A percentile compares a stretch with the other conserved stretches of the same genome.
Evolutionary conservation across 495 filamentous ascomycete species (phyloP).

Genomic region (Extremus antarcticus): DNA sequence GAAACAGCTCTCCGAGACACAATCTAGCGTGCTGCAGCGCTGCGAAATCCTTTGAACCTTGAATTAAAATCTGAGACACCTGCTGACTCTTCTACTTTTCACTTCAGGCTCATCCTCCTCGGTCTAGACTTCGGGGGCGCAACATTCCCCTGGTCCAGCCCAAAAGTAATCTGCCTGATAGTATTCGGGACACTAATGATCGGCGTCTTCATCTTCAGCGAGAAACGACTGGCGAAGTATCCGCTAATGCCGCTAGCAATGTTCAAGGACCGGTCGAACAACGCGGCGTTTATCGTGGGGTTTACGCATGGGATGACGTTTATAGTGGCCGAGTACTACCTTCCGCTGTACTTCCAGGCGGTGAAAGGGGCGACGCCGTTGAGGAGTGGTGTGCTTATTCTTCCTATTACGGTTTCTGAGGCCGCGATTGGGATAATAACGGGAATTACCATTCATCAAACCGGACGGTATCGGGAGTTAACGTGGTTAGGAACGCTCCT

Average conservation of each 20-base stretch:
- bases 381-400: constrained; percentile 40
- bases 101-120: constrained; percentile 32
- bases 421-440: constrained; percentile 38
- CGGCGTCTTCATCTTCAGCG: constrained; percentile 27
- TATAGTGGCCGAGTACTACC: constrained; percentile 45
- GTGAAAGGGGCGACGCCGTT: constrained; percentile 41
- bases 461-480: constrained; percentile 48
- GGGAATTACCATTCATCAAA: constrained; percentile 48
- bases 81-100: too few relatives aligned
- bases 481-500: constrained; percentile 40
- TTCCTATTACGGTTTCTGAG: constrained; percentile 43
- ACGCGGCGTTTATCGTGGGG: constrained; percentile 31
- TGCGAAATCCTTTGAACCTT: too few relatives aligned
- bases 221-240: constrained; percentile 26
- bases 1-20: too few relatives aligned
- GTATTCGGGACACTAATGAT: constrained; percentile 27
- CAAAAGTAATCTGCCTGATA: constrained; percentile 32
- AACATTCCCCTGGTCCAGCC: constrained; percentile 28
- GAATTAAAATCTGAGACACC: too few relatives aligned
- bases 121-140: constrained; percentile 32
- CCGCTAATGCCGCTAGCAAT: constrained; percentile 30
- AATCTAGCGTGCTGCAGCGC: too few relatives aligned
- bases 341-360: constrained; percentile 49
- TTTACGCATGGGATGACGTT: constrained; percentile 41
- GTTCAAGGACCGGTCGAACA: constrained; percentile 25